Evolutionary conservation across 495 filamentous ascomycete genomes (phyloP), one percentile per base, ranked within the genome.

Genomic region (Antarctomyces pellizariae): DNA sequence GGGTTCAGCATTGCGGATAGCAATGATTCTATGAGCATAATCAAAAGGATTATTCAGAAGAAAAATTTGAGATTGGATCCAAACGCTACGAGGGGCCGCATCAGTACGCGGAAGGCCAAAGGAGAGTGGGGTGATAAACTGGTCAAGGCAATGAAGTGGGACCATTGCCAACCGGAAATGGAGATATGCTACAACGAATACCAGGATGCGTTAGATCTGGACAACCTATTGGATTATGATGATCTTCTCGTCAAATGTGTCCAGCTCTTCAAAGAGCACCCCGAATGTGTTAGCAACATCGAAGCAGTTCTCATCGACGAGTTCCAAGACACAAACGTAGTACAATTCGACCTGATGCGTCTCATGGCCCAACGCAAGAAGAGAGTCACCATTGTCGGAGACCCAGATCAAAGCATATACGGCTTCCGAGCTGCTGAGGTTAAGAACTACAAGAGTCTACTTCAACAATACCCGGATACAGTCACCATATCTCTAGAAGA

Each of bases 351-450:
- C 27, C 49, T 99, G 24, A 93, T 93, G 83, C 71, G 67, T 26
- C 62, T 90, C 3, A 74, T 99, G 38, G 80, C 86, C 9, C 61
- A 75, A 13, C 43, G 54, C 18, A 56, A 62, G 24, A 63, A 67
- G 29, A 57, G 69, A 10, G 80, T 99, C 32, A 95, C 86, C 6
- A 77, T 92, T 26, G 89, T 99, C 9, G 86, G 89, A 8, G 86
- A 99, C 43, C 89, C 89, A 5, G 86, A 99, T 44, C 89, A 99
- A 42, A 92, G 83, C 37, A 99, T 99, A 28, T 99, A 99, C 42
- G 77, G 84, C 3, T 99, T 90, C 56, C 71, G 89, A n/a, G 84
- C 79, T 3, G 89, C 89, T 12, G 86, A 99, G 48, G 83, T 89
- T 36, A 66, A 73, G 44, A 99, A 99, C 44, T 56, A 95, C 19